Conservation (phyloP, 495 filamentous ascomycete species). For the Xylaria acuta region DNA sequence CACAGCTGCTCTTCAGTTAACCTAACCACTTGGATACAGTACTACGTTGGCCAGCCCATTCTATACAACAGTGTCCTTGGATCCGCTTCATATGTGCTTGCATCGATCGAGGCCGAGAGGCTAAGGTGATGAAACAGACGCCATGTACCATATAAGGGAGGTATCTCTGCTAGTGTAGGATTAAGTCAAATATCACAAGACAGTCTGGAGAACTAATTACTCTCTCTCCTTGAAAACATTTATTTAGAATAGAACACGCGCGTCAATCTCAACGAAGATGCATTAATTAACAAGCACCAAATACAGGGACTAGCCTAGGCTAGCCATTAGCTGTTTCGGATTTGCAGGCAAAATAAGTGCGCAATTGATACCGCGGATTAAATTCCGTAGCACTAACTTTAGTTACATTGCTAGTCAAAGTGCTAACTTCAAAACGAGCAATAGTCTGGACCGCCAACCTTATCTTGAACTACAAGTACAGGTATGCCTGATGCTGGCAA, state of each 20-base stretch:
- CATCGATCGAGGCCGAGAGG: constrained; percentile 50
- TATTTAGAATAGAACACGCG: no score
- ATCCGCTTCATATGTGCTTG: constrained; percentile 50
- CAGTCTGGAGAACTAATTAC: neutral
- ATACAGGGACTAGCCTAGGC: neutral
- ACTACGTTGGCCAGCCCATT: constrained; percentile 50
- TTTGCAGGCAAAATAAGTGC: neutral
- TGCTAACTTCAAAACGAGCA: neutral
- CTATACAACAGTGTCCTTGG: constrained; percentile 54
- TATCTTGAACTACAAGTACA: no score
- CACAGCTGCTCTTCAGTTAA: neutral
- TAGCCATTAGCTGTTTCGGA: neutral
- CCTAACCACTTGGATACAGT: constrained; percentile 39
- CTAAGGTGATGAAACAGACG: neutral
- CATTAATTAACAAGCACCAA: neutral
- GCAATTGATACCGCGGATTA: neutral
- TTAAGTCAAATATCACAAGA: neutral
- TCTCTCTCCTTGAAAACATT: neutral
- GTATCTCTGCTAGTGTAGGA: neutral
- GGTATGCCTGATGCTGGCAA: neutral
- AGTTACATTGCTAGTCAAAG: neutral
- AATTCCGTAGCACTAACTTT: neutral
- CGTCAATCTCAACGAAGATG: no score
- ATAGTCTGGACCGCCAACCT: neutral
- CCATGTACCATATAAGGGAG: neutral